Evolutionary conservation across 805 yeast species (phyloP).

Genomic region (Kodamaea nitidulidarum): DNA sequence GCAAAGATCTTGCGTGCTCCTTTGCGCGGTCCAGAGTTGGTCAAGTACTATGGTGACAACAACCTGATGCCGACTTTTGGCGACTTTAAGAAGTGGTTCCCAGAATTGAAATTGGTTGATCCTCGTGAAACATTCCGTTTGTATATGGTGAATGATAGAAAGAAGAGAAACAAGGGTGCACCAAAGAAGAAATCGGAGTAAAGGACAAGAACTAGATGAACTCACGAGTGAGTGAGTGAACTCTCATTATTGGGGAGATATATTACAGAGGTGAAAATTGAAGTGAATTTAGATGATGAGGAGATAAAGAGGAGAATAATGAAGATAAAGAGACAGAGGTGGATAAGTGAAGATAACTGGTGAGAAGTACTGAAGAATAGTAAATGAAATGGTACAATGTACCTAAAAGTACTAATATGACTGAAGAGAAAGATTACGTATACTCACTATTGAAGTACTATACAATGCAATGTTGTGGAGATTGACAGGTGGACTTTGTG

Average conservation of each 20-base stretch:
- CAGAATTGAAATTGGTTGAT: constrained; percentile 51
- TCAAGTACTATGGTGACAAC: constrained; percentile 66
- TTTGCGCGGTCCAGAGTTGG: constrained; percentile 67
- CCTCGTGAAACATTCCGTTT: constrained; percentile 69
- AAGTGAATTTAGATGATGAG: background rate
- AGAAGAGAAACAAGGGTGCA: constrained; percentile 86
- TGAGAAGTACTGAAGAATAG: too few relatives aligned
- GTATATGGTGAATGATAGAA: constrained; percentile 57
- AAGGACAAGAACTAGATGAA: background rate
- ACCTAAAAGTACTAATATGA: too few relatives aligned
- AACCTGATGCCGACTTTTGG: constrained; percentile 62
- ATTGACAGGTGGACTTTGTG: too few relatives aligned
- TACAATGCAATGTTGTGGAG: too few relatives aligned
- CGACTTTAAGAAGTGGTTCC: constrained; percentile 53
- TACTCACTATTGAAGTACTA: too few relatives aligned
- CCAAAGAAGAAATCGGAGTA: constrained; percentile 57
- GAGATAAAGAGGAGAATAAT: too few relatives aligned
- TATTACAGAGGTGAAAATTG: too few relatives aligned
- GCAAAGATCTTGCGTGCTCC: constrained; percentile 63
- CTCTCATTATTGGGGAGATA: background rate
- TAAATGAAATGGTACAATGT: too few relatives aligned
- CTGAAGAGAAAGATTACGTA: too few relatives aligned
- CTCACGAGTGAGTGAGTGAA: background rate
- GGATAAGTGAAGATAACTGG: too few relatives aligned
- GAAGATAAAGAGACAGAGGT: too few relatives aligned